Evolutionary conservation across 2,329 filamentous ascomycete genomes (phyloP).

Genomic region (Alternaria postmessia): DNA sequence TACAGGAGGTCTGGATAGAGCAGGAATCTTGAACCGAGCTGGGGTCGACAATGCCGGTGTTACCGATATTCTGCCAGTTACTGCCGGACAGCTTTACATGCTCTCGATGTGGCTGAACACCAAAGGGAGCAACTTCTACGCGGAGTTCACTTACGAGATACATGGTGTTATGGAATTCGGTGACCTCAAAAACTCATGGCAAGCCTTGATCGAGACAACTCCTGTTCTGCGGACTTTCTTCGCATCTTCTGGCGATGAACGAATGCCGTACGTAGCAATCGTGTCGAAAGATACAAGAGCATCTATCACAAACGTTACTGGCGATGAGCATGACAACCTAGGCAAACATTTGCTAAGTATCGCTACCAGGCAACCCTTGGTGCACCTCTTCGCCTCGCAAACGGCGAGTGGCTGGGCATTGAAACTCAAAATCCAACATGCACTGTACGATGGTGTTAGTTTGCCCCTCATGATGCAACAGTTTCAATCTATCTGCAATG

Average conservation of each 20-base stretch:
- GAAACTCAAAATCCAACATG: slow-evolving; percentile 75
- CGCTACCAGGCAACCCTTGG: slow-evolving; percentile 40
- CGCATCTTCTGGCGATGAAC: slow-evolving; percentile 57
- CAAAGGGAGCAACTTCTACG: slow-evolving; percentile 73
- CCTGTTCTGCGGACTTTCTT: slow-evolving; percentile 76
- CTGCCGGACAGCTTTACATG: slow-evolving; percentile 83
- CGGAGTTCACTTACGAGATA: slow-evolving; percentile 71
- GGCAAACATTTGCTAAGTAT: background rate
- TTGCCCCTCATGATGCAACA: slow-evolving; percentile 69
- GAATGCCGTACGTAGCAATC: slow-evolving; percentile 69
- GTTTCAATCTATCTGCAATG: slow-evolving; percentile 57
- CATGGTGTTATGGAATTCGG: slow-evolving; percentile 49
- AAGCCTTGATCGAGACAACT: slow-evolving; percentile 60
- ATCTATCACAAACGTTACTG: slow-evolving; percentile 42
- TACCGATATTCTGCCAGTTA: slow-evolving; percentile 70
- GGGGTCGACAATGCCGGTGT: slow-evolving; percentile 58
- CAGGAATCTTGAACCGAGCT: slow-evolving; percentile 50
- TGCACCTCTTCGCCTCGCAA: slow-evolving; percentile 48
- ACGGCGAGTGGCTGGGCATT: slow-evolving; percentile 46
- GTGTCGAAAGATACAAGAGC: slow-evolving; percentile 57
- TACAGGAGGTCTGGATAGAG: slow-evolving; percentile 52
- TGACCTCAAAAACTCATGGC: slow-evolving; percentile 68
- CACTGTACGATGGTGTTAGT: slow-evolving; percentile 86
- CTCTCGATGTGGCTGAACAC: slow-evolving; percentile 77
- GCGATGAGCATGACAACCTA: slow-evolving; percentile 19